Evolutionary conservation across 176 grass and related monocot genomes (phyloP), one percentile per base, ranked within the genome.

Genomic region (Calamus simplicifolius): DNA sequence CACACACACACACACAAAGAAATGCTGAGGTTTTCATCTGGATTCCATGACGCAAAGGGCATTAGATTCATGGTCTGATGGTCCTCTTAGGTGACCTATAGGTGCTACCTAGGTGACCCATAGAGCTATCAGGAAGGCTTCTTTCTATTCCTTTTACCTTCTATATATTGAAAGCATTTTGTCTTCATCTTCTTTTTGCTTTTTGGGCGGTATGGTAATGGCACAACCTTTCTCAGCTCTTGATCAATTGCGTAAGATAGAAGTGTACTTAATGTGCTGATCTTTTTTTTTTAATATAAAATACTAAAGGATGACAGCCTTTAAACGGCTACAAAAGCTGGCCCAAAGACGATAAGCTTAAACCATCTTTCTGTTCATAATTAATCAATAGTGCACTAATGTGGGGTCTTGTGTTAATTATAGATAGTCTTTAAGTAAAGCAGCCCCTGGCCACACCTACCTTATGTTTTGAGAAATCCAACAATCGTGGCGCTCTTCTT

Each of bases 341-440:
- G 76, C 58, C 72, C 30, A 85, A 81, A 75, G 69, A 68, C 75
- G 87, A 91, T 96, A 91, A 85, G 81, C 75, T 78, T 76, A 80
- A 77, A 79, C 61, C 66, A 74, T 49, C 35, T 13, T 43, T 43
- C 35, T 54, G 63, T 61, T 76, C 69, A 68, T 75, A 43, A 12
- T 12, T 43, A 43, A 12, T 43, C 12, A 10, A 70, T 69, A 25
- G 10, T 76, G 63, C 68, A n/a, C 53, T 31, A 27, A 26, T 12
- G 5, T 8, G 25, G 3, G 4, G 52, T 25, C 54, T 59, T 53
- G 10, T 55, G 38, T 79, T 82, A 67, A 82, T 75, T 67, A 29
- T 67, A 82, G 61, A 29, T 67, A 82, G 61, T 61, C 70, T 23
- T 23, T 70, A 77, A 65, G 73, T 76, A 69, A 31, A 86, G 68